These are phyloP conservation scores for Lepraria neglecta DNA, from an alignment of 495 filamentous ascomycete genomes.

Conservation along the genomic window DNA sequence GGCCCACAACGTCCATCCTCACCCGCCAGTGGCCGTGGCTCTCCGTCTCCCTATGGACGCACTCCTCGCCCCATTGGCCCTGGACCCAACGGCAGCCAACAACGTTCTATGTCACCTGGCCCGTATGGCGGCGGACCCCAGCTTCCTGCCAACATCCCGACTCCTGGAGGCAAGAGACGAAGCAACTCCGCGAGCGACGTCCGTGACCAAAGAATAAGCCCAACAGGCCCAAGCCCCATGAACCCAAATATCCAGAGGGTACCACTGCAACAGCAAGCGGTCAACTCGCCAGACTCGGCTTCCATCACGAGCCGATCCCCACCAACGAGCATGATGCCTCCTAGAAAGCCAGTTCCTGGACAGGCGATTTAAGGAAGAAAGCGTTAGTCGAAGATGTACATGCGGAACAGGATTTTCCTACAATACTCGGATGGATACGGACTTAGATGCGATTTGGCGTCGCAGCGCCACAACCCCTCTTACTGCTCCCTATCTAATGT, in stretches of 20 bases:
- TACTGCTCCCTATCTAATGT: constrained; percentile 23
- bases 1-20: constrained; percentile 46
- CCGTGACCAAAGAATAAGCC: constrained; percentile 42
- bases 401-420: constrained; percentile 3
- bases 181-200: constrained; percentile 47
- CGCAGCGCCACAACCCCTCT: constrained; percentile 14
- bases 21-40: constrained; percentile 34
- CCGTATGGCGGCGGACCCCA: constrained; percentile 46
- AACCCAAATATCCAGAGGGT: constrained; percentile 41
- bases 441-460: constrained; percentile 9
- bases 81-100: constrained; percentile 31
- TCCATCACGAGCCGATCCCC: constrained; percentile 29
- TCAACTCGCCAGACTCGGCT: constrained; percentile 29
- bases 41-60: constrained; percentile 36
- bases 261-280: constrained; percentile 25
- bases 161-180: constrained; percentile 41
- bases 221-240: constrained; percentile 57
- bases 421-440: constrained; percentile 2
- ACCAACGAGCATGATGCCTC: constrained; percentile 34
- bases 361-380: constrained; percentile 26
- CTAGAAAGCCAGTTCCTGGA: constrained; percentile 39
- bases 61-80: constrained; percentile 44
- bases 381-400: constrained; percentile 3
- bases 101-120: constrained; percentile 49
- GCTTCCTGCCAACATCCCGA: constrained; percentile 38